Conservation (phyloP, 306 rosid genomes). For the Lupinus albus region DNA sequence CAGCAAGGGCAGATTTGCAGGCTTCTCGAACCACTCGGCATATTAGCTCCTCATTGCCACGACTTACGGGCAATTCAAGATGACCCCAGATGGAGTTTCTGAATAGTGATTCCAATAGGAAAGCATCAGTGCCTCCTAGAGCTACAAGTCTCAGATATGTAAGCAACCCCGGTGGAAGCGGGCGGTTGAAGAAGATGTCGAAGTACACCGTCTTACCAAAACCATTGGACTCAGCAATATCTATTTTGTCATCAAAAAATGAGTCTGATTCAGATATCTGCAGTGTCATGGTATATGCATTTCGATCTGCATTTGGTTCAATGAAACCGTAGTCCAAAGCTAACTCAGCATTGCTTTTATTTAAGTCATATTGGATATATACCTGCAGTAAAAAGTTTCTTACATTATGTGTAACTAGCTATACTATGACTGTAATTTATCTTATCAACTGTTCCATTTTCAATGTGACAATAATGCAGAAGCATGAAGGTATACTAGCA, state of each 20-base stretch:
- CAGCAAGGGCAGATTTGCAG: constrained; percentile 77
- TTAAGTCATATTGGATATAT: constrained; percentile 79
- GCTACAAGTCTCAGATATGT: constrained; percentile 82
- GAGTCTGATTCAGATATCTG: constrained; percentile 79
- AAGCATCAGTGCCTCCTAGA: constrained; percentile 81
- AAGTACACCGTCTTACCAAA: constrained; percentile 70
- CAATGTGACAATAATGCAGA: constrained; percentile 10
- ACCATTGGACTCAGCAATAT: constrained; percentile 83
- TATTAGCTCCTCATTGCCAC: constrained; percentile 83
- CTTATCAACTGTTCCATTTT: constrained; percentile 2
- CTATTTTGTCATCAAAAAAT: constrained; percentile 81
- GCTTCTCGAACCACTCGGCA: constrained; percentile 72
- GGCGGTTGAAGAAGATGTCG: constrained; percentile 60
- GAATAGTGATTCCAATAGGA: constrained; percentile 80
- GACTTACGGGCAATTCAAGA: constrained; percentile 79
- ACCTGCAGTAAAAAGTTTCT: constrained; percentile 54
- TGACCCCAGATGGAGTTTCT: constrained; percentile 81
- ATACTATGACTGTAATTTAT: constrained; percentile 15
- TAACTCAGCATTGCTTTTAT: constrained; percentile 89
- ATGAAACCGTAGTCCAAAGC: constrained; percentile 94
- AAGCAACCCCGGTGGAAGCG: constrained; percentile 71
- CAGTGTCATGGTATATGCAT: constrained; percentile 73
- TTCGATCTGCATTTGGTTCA: constrained; percentile 59
- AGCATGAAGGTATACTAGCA: too few species aligned
- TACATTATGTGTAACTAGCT: constrained; percentile 6